These are phyloP conservation scores for Wallacemonas rigidus DNA, from an alignment of 208 protist species.

Conservation along the genomic window DNA sequence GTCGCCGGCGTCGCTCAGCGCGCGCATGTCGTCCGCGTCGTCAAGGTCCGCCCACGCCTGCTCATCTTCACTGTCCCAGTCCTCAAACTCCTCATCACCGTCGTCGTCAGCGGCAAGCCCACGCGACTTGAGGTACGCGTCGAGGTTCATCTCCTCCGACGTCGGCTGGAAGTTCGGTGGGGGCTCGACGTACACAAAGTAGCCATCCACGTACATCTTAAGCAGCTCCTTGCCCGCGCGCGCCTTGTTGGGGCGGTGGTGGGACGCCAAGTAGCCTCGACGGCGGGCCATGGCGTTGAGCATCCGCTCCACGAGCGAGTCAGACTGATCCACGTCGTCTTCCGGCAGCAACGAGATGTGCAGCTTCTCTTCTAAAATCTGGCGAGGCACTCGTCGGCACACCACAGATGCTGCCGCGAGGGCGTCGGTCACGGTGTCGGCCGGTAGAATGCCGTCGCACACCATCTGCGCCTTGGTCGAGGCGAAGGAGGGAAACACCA, in stretches of 20 bases:
- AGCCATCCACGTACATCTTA: slow-evolving; percentile 94
- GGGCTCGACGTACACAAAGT: slow-evolving; percentile 80
- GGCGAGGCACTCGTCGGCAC: slow-evolving; percentile 60
- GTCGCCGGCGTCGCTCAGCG: slow-evolving; percentile 41
- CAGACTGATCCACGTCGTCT: slow-evolving; percentile 75
- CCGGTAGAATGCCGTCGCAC: slow-evolving; percentile 96
- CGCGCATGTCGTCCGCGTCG: slow-evolving; percentile 40
- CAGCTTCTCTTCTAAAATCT: slow-evolving; percentile 66
- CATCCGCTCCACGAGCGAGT: slow-evolving; percentile 68
- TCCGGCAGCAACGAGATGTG: slow-evolving; percentile 57
- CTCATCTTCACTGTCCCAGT: slow-evolving; percentile 68
- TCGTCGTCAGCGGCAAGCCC: slow-evolving; percentile 10
- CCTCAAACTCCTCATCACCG: slow-evolving; percentile 41
- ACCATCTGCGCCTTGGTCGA: slow-evolving; percentile 95
- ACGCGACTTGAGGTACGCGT: slow-evolving; percentile 27
- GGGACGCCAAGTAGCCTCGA: slow-evolving; percentile 95
- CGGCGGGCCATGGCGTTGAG: slow-evolving; percentile 74
- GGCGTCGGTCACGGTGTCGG: slow-evolving; percentile 81
- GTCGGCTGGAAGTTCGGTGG: slow-evolving; percentile 65
- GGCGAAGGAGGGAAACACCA: slow-evolving; percentile 95
- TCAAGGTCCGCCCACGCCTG: slow-evolving; percentile 74
- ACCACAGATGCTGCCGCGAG: slow-evolving; percentile 65
- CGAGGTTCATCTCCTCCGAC: slow-evolving; percentile 30
- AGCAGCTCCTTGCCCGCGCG: slow-evolving; percentile 94
- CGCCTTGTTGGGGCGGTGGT: slow-evolving; percentile 92